Evolutionary conservation across 768 basidiomycete genomes (phyloP).

Genomic region (Gelatoporia subvermispora): DNA sequence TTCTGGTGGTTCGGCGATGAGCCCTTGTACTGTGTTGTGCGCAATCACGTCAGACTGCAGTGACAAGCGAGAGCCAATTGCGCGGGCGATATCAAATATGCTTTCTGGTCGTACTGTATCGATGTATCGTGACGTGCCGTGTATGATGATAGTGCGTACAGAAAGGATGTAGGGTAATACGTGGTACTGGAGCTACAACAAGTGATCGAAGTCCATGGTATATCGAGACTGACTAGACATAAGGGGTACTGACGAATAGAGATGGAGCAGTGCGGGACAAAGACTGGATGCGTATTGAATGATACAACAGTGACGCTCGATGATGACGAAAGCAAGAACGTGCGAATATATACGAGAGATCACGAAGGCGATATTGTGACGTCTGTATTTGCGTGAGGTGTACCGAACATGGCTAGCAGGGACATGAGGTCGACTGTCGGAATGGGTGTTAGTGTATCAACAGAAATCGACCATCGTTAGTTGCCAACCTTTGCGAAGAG

Average conservation of each 20-base stretch:
- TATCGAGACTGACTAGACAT: background rate
- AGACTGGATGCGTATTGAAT: background rate
- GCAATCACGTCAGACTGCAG: too few species aligned
- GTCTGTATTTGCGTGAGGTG: conserved; percentile 9
- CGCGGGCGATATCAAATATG: background rate
- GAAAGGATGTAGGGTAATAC: background rate
- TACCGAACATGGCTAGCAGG: conserved; percentile 50
- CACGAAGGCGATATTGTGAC: conserved; percentile 7
- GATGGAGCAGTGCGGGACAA: background rate
- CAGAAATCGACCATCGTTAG: background rate
- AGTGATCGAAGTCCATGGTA: background rate
- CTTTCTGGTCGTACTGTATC: too few species aligned
- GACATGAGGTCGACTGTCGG: conserved; percentile 46
- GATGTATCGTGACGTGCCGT: background rate
- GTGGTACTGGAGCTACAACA: background rate
- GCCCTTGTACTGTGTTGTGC: conserved; percentile 4
- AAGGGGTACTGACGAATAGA: background rate
- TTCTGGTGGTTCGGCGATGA: conserved; percentile 44
- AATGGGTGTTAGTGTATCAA: background rate
- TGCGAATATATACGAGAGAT: background rate
- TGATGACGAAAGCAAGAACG: too few species aligned
- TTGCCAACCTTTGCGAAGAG: conserved; percentile 50
- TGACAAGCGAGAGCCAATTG: background rate
- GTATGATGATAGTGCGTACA: conserved; percentile 5
- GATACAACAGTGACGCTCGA: background rate